A percentile compares a stretch with the other conserved stretches of the same genome.
phyloP scores from a whole-genome alignment of 2,329 filamentous ascomycete species.

The Penicillium sclerotigenum region DNA sequence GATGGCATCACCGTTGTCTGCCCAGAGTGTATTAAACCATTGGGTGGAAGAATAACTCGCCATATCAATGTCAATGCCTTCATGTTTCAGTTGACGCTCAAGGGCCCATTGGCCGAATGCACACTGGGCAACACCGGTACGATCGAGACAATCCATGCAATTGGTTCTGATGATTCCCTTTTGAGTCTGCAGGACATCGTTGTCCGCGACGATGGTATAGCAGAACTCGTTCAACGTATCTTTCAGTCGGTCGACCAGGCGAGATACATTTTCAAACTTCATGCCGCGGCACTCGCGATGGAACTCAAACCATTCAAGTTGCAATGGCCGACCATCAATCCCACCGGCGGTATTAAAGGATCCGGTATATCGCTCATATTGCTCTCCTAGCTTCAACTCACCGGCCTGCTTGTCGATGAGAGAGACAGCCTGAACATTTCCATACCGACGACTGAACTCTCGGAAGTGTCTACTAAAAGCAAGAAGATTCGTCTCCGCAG shows the following conservation, averaged over 20 bases:
- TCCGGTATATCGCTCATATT: conserved; percentile 68
- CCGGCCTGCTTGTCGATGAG: conserved; percentile 85
- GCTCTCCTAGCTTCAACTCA: conserved; percentile 73
- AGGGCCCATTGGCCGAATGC: conserved; percentile 81
- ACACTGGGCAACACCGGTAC: conserved; percentile 93
- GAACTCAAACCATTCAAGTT: conserved; percentile 97
- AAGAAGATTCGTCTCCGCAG: conserved; percentile 69
- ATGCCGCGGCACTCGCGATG: conserved; percentile 89
- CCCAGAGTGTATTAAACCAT: conserved; percentile 97
- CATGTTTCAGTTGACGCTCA: conserved; percentile 70
- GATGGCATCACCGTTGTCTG: conserved; percentile 94
- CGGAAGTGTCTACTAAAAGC: conserved; percentile 80
- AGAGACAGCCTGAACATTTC: conserved; percentile 72
- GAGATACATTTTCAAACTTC: conserved; percentile 93
- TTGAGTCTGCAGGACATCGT: conserved; percentile 52
- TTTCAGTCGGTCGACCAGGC: conserved; percentile 69
- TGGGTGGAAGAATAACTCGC: conserved; percentile 74
- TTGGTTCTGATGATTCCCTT: conserved; percentile 84
- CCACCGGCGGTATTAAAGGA: conserved; percentile 63
- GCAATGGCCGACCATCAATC: conserved; percentile 52
- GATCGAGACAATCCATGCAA: conserved; percentile 97
- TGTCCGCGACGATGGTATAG: conserved; percentile 61
- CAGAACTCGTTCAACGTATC: conserved; percentile 66
- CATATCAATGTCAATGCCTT: conserved; percentile 72
- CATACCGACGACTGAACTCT: conserved; percentile 66